phyloP scores from a whole-genome alignment of 2,329 filamentous ascomycete species.

The Penicillium hesseltinei region DNA sequence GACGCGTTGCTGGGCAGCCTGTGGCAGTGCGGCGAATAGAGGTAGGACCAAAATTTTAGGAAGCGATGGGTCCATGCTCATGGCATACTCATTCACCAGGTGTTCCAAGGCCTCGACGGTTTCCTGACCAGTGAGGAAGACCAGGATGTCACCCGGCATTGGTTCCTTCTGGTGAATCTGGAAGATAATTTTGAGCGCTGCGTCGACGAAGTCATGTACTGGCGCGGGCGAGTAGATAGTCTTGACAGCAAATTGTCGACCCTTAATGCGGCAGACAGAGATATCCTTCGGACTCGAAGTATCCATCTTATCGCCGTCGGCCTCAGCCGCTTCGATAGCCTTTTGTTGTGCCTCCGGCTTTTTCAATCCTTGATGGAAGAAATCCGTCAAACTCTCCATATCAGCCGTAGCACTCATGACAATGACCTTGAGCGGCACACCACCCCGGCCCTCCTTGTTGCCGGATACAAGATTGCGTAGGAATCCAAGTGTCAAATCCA shows the following conservation, averaged over 20 bases:
- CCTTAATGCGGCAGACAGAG: conserved; percentile 70
- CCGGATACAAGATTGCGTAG: conserved; percentile 70
- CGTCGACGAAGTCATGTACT: conserved; percentile 77
- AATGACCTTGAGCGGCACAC: conserved; percentile 77
- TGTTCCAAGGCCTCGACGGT: conserved; percentile 81
- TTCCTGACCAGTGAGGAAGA: conserved; percentile 90
- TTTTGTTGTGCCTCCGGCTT: conserved; percentile 10
- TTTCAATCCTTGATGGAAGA: conserved; percentile 58
- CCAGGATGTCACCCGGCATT: conserved; percentile 88
- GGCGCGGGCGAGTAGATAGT: conserved; percentile 71
- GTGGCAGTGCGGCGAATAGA: conserved; percentile 85
- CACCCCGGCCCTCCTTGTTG: conserved; percentile 62
- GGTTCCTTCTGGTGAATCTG: conserved; percentile 84
- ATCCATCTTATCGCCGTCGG: conserved; percentile 13
- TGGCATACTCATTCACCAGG: conserved; percentile 75
- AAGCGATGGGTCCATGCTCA: conserved; percentile 68
- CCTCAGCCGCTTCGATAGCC: conserved; percentile 4
- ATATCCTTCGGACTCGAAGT: conserved; percentile 49
- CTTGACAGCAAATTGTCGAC: conserved; percentile 82
- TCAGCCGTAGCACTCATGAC: conserved; percentile 98
- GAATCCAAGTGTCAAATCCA: conserved; percentile 87
- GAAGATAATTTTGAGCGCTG: conserved; percentile 76
- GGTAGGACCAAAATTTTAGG: conserved; percentile 70
- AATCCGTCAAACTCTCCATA: conserved; percentile 71
- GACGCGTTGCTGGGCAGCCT: conserved; percentile 79